Evolutionary conservation across 2,329 filamentous ascomycete genomes (phyloP).

Genomic region (Fusarium miscanthi): DNA sequence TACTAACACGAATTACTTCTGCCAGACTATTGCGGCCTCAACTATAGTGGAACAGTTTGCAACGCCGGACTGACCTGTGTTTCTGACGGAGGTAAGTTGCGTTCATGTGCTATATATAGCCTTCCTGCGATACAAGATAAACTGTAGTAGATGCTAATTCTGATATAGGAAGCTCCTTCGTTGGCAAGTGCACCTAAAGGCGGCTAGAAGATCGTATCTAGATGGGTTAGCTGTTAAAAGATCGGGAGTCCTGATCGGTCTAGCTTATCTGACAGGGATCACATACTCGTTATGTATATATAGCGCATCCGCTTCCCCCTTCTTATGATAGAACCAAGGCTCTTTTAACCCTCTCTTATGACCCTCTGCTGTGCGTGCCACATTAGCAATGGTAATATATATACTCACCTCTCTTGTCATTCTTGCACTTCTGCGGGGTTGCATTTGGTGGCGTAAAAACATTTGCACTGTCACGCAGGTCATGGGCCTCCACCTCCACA

Average conservation of each 20-base stretch:
- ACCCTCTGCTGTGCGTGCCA: no score
- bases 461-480: neutral
- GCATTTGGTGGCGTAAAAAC: neutral
- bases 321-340: no score
- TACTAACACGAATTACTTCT: neutral
- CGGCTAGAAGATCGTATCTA: neutral
- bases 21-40: neutral
- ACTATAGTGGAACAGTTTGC: neutral
- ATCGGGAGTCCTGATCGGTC: no score
- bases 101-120: neutral
- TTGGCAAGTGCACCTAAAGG: neutral
- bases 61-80: accelerated
- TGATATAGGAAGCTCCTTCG: neutral
- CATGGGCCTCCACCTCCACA: neutral
- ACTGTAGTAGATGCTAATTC: neutral
- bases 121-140: neutral
- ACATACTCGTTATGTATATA: no score
- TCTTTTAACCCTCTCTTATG: no score
- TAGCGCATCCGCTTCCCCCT: no score
- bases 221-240: neutral
- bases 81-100: neutral
- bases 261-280: no score
- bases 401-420: neutral
- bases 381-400: neutral
- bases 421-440: neutral